Conservation (phyloP, 176 grass and related monocot species). For the Musa troglodytarum region DNA sequence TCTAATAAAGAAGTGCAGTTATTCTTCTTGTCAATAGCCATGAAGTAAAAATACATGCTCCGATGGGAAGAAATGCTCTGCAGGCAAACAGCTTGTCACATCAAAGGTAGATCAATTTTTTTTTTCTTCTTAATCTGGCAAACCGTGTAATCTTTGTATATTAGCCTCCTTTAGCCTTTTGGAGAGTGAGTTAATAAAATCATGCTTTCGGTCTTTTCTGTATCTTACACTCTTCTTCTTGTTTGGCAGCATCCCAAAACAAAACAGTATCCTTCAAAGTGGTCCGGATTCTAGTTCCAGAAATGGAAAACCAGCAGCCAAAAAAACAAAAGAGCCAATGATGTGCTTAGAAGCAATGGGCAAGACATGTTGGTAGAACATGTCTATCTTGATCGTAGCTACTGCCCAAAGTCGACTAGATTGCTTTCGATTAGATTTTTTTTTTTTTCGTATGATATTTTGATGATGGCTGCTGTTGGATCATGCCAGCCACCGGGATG, state of each 20-base stretch:
- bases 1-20: background rate
- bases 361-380: too few species aligned
- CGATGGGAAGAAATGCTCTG: constrained; percentile 21
- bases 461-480: too few species aligned
- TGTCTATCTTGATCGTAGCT: too few species aligned
- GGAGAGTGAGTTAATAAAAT: background rate
- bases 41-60: constrained; percentile 23
- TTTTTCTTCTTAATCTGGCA: background rate
- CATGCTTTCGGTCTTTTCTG: background rate
- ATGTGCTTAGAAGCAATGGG: too few species aligned
- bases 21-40: constrained; percentile 16
- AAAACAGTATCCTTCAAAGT: background rate
- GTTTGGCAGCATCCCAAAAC: background rate
- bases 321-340: too few species aligned
- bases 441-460: too few species aligned
- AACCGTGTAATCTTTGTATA: too few species aligned
- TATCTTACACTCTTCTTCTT: background rate
- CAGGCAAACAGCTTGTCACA: constrained; percentile 10
- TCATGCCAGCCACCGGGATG: too few species aligned
- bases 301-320: background rate
- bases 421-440: too few species aligned
- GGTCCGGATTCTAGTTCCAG: background rate
- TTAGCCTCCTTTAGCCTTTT: too few species aligned
- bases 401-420: too few species aligned
- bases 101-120: constrained; percentile 4